Evolutionary conservation across 2,329 filamentous ascomycete species (phyloP), one percentile per base, ranked within the genome.

Genomic region (Scedosporium apiospermum): DNA sequence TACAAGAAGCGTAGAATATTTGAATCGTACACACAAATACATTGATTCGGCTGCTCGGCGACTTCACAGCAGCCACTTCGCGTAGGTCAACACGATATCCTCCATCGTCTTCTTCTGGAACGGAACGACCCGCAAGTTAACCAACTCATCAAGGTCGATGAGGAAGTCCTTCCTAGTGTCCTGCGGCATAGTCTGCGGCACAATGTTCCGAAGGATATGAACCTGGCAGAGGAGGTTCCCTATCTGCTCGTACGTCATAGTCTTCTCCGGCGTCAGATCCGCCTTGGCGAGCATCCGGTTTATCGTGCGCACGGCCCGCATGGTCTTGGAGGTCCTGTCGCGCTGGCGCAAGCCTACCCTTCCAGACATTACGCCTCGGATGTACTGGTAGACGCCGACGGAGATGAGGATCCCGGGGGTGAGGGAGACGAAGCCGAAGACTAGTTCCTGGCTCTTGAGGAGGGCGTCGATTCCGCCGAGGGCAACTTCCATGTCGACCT

Each of bases 371-470:
- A 87, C 72, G 18, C 84, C 81, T 44, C 82, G 80, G 1, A 96
- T 71, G 78, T 93, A 98, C 66, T 86, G 85, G 57, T 88, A 76
- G 10, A 86, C 76, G n/a, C 86, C 87, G 65, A 93, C 85, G 1
- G 88, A 89, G 44, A 98, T 90, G 34, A 99, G 78, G n/a, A 98
- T 83, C 12, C 95, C 93, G 0, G 95, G 95, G 0, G 95, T 98
- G 27, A 99, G 79, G 5, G 93, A 93, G 44, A 99, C 88, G 70
- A 99, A 96, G n/a, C 91, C 95, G 76, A 99, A 99, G 26, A 99
- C 90, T 58, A 99, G 82, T 72, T 99, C 93, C 72, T 99, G 95
- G 70, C 93, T 97, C 77, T 95, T 96, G 63, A 99, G 82, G 38
- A 99, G 82, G 41, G 91, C 86, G 78, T 99, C 93, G 67, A 99